Evolutionary conservation across 371 early-diverging fungal genomes (phyloP), one percentile per base, ranked within the genome.

Genomic region (Vairimorpha necatrix): DNA sequence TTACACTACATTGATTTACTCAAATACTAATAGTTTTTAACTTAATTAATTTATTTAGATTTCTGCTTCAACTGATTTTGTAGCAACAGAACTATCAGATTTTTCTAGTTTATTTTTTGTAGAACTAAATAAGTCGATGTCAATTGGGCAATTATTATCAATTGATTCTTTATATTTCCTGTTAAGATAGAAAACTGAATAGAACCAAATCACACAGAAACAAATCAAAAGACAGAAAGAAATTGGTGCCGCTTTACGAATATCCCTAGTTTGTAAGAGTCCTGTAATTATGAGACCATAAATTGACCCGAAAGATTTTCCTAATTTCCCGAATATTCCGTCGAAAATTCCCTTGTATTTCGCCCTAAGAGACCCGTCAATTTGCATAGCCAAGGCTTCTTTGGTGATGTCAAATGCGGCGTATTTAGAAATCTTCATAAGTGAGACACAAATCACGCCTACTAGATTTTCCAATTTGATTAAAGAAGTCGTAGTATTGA

Each of bases 351-450:
- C 81, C 58, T 84, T 83, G 58, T 78, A 76, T 22, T 60, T 24
- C 14, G 84, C 65, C 54, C 82, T 70, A 65, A 77, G 67, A 39
- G 58, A 22, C 22, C 72, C 72, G 61, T 77, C 78, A 48, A 85
- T 84, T 50, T 78, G 81, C 71, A 82, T 79, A 46, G 82, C 62
- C 18, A 85, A 53, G 34, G 80, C 76, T 58, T 85, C 85, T 65
- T 85, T 85, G 34, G 74, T 66, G 50, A 85, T 82, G 66, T 85
- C 85, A 76, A 84, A 85, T 16, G 78, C 75, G 9, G 82, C 85
- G 77, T 84, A 85, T 61, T 85, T 85, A 33, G 72, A 34, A 38
- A 84, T 75, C 61, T 85, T 85, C 61, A 78, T 69, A 36, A 54
- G 33, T 36, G 39, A 28, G 24, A 67, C 74, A 18, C 56, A 73